Percentiles rank a stretch among this genome's conserved stretches.
These are phyloP conservation scores for Oryza glumipatula DNA, from an alignment of 176 grass and related monocot genomes.

Conservation along the genomic window DNA sequence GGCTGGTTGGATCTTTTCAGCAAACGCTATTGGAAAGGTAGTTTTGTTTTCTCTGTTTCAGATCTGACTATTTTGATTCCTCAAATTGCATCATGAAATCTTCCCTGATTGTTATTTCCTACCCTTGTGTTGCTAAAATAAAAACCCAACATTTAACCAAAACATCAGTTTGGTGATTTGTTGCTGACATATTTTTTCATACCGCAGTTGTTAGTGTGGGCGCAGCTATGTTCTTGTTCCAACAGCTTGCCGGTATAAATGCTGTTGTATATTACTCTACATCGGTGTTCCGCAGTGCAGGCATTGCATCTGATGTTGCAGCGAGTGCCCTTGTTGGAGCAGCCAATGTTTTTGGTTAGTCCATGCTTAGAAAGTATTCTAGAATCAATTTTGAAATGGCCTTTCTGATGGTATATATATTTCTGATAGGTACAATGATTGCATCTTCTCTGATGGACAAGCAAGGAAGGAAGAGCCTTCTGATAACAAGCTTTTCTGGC, in stretches of 20 bases:
- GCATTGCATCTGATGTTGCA: conserved; percentile 98
- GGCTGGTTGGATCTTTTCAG: conserved; percentile 97
- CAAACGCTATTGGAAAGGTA: conserved; percentile 97
- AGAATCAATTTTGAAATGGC: neutral
- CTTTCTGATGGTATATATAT: conserved; percentile 39
- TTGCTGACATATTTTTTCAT: conserved; percentile 26
- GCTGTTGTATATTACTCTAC: conserved; percentile 99
- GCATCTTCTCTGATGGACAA: conserved; percentile 99
- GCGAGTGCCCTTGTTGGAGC: conserved; percentile 99
- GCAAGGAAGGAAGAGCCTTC: conserved; percentile 93
- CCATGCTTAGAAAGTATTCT: conserved; percentile 30
- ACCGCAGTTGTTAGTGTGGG: conserved; percentile 91
- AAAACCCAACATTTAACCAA: conserved; percentile 5
- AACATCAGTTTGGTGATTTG: neutral
- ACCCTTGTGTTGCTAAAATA: conserved; percentile 2
- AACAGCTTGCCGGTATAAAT: conserved; percentile 98
- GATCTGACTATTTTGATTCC: conserved; percentile 30
- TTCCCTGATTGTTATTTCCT: conserved; percentile 4
- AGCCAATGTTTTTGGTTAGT: conserved; percentile 95
- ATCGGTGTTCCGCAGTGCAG: conserved; percentile 91
- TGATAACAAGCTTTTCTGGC: conserved; percentile 96
- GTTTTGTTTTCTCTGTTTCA: neutral
- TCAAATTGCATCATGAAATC: conserved; percentile 1
- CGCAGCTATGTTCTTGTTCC: conserved; percentile 92
- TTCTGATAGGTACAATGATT: conserved; percentile 73